Conservation (phyloP, 2,329 filamentous ascomycete genomes). For the Aureobasidium zeae region DNA sequence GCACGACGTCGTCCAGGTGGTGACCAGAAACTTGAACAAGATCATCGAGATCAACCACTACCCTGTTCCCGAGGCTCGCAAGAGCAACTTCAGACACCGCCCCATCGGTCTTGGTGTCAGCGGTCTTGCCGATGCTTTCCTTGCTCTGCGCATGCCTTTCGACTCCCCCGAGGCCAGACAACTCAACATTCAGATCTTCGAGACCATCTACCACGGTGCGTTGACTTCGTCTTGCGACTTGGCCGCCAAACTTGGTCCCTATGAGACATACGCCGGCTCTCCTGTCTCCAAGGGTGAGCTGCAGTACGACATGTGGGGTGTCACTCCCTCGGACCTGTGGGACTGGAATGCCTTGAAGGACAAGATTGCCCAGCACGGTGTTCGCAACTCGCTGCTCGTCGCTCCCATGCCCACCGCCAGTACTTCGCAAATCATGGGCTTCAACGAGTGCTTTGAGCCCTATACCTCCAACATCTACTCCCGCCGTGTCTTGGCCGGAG, state of each 20-base stretch:
- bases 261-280: constrained; percentile 85
- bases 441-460: constrained; percentile 99
- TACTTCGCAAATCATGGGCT: constrained; percentile 94
- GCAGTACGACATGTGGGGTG: constrained; percentile 98
- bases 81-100: constrained; percentile 95
- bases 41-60: constrained; percentile 99
- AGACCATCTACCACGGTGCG: constrained; percentile 97
- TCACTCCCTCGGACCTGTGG: constrained; percentile 89
- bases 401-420: constrained; percentile 97
- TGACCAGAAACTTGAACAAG: constrained; percentile 92
- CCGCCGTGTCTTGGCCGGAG: constrained; percentile 90
- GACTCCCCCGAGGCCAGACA: constrained; percentile 89
- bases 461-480: constrained; percentile 99
- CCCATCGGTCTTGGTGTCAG: constrained; percentile 96
- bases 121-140: constrained; percentile 94
- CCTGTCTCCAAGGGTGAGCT: constrained; percentile 92
- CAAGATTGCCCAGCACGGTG: constrained; percentile 83
- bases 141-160: constrained; percentile 91
- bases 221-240: constrained; percentile 82
- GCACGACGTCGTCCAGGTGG: constrained; percentile 85
- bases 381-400: constrained; percentile 90
- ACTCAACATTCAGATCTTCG: constrained; percentile 97
- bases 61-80: constrained; percentile 84
- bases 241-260: constrained; percentile 73
- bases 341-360: constrained; percentile 86